phyloP scores from a whole-genome alignment of 1,284 basidiomycete genomes.

The Anthracocystis setariae region DNA sequence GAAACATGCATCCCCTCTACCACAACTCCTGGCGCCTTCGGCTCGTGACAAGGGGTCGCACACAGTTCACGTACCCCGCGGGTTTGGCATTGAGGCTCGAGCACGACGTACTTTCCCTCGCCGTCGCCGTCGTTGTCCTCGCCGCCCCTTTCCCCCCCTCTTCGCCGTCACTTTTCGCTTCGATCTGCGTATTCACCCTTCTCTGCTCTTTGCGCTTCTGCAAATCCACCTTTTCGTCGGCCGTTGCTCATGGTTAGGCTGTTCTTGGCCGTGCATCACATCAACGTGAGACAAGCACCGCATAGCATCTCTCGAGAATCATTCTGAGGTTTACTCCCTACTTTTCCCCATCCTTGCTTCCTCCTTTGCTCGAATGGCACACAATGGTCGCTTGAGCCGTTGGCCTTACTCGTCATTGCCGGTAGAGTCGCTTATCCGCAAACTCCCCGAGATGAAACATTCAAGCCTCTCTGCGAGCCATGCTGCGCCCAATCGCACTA shows the following conservation, averaged over 20 bases:
- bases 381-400: background rate
- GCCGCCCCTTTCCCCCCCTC: background rate
- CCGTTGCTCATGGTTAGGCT: background rate
- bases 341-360: background rate
- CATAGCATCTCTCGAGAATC: background rate
- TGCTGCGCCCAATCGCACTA: background rate
- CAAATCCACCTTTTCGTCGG: background rate
- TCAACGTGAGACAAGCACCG: too few species aligned
- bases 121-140: background rate
- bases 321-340: background rate
- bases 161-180: background rate
- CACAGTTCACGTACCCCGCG: too few species aligned
- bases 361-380: too few species aligned
- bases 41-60: too few species aligned
- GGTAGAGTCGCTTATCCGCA: background rate
- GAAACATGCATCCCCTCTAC: slow-evolving; percentile 4
- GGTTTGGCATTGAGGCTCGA: background rate
- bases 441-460: background rate
- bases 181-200: background rate
- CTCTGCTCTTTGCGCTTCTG: background rate
- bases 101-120: too few species aligned
- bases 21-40: slow-evolving; percentile 6
- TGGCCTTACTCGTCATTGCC: background rate
- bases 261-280: too few species aligned
- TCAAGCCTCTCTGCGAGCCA: background rate